phyloP scores from a whole-genome alignment of 148 eudicot species.

The Talinum fruticosum region DNA sequence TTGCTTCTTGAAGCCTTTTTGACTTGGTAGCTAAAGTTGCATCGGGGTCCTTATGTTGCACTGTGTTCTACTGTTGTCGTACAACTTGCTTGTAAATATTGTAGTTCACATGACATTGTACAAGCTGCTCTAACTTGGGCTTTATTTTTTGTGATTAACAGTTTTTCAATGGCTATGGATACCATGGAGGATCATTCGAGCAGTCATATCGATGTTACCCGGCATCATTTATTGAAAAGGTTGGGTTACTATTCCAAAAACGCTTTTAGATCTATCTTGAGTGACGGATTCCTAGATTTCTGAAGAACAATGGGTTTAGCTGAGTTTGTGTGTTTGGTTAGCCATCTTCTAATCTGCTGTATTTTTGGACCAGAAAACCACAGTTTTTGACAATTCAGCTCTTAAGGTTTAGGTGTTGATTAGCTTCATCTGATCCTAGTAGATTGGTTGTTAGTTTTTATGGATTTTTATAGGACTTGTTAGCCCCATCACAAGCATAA shows the following conservation, averaged over 20 bases:
- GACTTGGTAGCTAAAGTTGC: too few species aligned
- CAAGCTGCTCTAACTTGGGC: too few species aligned
- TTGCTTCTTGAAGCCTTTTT: too few species aligned
- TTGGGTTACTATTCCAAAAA: slow-evolving; percentile 15
- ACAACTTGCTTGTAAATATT: too few species aligned
- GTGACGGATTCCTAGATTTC: neutral
- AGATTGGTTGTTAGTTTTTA: neutral
- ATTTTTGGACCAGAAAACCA: neutral
- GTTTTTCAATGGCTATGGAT: slow-evolving; percentile 66
- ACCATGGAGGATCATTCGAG: slow-evolving; percentile 83
- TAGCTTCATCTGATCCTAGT: neutral
- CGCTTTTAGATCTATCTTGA: slow-evolving; percentile 1
- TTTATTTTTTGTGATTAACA: slow-evolving; percentile 30
- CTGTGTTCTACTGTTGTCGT: too few species aligned
- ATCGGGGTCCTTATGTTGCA: too few species aligned
- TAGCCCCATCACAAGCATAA: too few species aligned
- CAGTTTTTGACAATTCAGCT: neutral
- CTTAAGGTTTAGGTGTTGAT: neutral
- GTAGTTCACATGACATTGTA: too few species aligned
- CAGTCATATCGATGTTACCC: slow-evolving; percentile 84
- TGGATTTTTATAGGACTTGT: neutral
- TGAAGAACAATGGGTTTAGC: neutral
- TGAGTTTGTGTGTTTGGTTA: too few species aligned
- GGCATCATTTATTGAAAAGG: slow-evolving; percentile 87
- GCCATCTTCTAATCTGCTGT: too few species aligned